Evolutionary conservation across 75 land plant species (phyloP), one percentile per base, ranked within the genome.

Genomic region (Chamaecyparis obtusa): DNA sequence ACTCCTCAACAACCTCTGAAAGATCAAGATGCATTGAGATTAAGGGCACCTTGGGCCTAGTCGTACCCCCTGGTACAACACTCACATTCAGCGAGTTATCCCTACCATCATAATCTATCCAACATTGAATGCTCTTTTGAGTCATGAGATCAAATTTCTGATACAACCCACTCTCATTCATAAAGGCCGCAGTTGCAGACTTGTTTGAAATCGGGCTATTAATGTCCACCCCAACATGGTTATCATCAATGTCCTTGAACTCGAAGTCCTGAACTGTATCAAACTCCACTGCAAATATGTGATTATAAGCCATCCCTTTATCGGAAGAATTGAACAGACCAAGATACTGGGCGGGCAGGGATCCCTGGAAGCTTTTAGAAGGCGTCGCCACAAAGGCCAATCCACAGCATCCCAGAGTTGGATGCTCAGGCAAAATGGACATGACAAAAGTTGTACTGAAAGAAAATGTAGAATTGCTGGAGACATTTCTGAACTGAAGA

Each of bases 161-260:
- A 13, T 48, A 79, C 24, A 3, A 44, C 35, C 49, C 55, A 9
- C 32, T 27, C 13, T 83, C 88, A 33, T 84, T 67, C 36, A 54
- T 87, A 39, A 86, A 91, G 21, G 86, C 86, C 0, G 87, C 97
- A 1, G 90, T 3, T 14, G 81, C 89, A 24, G 97, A 86, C 3
- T 17, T 30, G 21, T 67, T 83, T 10, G 97, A 95, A 0, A 9
- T 55, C 88, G 93, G 15, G 85, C 86, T 84, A 79, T 94, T 90
- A 77, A 94, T 24, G 83, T 94, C 90, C 27, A 95, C 77, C 14
- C 97, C 96, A 24, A 95, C 94, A 78, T 93, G 97, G 79, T 94
- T 94, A 49, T 85, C 90, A 84, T 93, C 69, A 27, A 92, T 93
- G 56, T 95, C 95, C 0, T 36, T 14, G 56, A 94, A 90, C 75